phyloP scores from a whole-genome alignment of 257 asterid genomes.

The Solanum clarkiae region DNA sequence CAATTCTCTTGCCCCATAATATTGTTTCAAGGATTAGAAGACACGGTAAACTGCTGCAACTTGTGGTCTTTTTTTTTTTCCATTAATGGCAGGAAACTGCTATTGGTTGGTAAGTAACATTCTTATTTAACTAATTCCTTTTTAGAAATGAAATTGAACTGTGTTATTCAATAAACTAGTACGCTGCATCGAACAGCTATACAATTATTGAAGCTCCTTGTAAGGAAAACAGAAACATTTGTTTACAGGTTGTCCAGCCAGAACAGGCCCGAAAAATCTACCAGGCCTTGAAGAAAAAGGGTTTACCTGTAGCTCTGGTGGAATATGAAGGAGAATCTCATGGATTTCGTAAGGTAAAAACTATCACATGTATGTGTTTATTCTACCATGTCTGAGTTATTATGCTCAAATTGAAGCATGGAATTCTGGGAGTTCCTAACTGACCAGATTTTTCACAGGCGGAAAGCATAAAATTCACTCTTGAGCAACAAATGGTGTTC shows the following conservation, averaged over 20 bases:
- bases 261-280: constrained; percentile 83
- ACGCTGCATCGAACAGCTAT: neutral
- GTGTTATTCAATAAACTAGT: neutral
- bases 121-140: neutral
- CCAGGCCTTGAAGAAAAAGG: constrained; percentile 64
- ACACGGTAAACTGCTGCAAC: constrained; percentile 35
- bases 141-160: neutral
- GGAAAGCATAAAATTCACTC: constrained; percentile 77
- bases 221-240: neutral
- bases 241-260: constrained; percentile 68
- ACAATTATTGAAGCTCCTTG: neutral
- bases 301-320: constrained; percentile 79
- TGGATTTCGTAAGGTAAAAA: constrained; percentile 77
- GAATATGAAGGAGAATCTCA: constrained; percentile 94
- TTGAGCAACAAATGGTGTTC: constrained; percentile 88
- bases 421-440: neutral
- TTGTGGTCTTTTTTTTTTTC: neutral
- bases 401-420: neutral
- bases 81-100: neutral
- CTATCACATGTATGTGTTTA: neutral
- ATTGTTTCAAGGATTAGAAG: constrained; percentile 88
- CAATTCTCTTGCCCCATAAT: constrained; percentile 55
- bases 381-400: neutral
- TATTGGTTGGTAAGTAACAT: neutral
- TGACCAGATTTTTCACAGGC: constrained; percentile 33